phyloP scores from a whole-genome alignment of 2,329 filamentous ascomycete species.

The Venturia pyrina region DNA sequence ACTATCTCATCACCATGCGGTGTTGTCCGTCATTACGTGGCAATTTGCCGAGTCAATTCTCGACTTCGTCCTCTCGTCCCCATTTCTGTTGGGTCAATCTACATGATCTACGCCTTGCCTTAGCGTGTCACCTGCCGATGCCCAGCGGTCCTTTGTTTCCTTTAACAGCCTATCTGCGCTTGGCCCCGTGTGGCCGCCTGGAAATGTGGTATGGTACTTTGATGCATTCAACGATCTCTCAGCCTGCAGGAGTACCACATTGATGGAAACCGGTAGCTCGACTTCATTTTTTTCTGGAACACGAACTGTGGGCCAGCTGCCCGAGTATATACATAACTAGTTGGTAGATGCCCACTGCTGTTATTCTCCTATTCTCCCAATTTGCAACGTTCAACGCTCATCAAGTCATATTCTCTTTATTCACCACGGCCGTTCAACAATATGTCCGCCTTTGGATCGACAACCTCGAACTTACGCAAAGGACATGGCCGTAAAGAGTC shows the following conservation, averaged over 20 bases:
- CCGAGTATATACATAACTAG: not conserved
- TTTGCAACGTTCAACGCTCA: not conserved
- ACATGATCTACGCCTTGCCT: not conserved
- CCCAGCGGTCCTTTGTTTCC: not conserved
- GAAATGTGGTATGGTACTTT: not conserved
- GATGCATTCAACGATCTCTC: not conserved
- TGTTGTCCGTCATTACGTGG: not conserved
- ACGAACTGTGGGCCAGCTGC: not conserved
- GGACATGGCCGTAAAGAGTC: slow-evolving; percentile 6
- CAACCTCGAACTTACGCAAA: not conserved
- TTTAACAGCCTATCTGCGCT: not conserved
- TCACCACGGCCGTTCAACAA: not conserved
- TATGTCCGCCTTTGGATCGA: not conserved
- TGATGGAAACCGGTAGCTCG: not conserved
- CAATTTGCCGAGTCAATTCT: not conserved
- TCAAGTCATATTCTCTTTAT: not conserved
- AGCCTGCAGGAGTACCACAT: not conserved
- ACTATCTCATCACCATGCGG: not conserved
- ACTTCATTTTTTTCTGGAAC: not conserved
- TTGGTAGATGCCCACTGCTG: not conserved
- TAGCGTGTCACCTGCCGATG: not conserved
- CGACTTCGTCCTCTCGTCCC: not conserved
- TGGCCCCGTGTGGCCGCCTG: not conserved
- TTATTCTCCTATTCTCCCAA: not conserved
- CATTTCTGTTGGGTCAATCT: not conserved